Evolutionary conservation across 352 stramenopile genomes (phyloP), one percentile per base, ranked within the genome.

Genomic region (Pythium catenulatum): DNA sequence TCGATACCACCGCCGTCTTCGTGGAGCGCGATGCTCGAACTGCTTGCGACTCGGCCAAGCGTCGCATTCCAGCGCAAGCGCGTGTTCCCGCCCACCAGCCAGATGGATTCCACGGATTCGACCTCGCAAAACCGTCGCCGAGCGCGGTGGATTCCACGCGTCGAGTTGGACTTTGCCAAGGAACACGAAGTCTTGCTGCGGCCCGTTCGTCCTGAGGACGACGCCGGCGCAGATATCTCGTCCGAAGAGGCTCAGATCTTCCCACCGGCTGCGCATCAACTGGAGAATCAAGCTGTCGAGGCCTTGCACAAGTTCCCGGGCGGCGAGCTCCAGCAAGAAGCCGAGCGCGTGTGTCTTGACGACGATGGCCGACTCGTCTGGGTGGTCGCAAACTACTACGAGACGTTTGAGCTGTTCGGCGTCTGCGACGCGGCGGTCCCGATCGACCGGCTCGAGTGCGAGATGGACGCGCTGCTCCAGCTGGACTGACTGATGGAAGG

Each of bases 331-430:
- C 89, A 91, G 27, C 91, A 96, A 78, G 90, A 91, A 59, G 89
- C 86, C 2, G 87, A 94, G 63, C 83, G 76, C 25, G 34, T 90
- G 69, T 37, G 41, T 43, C 74, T 90, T 3, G 66, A 88, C 14
- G n/a, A n/a, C n/a, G 27, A 79, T 37, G 82, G 79, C 11, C 83
- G 88, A 41, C 30, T 77, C 1, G 77, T 93, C 43, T 95, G 92
- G 85, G 79, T 96, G 27, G 79, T 95, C n/a, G 83, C 73, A 8
- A 94, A 75, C 50, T 91, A 88, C 68, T 96, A 93, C 41, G 90
- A 95, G 58, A 87, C 89, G 19, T 85, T 91, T 15, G 87, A 90
- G 45, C 43, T 90, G 25, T 92, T 94, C 77, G 92, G 80, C 13
- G 70, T 95, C n/a, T 80, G 93, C 58, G 89, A 95, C 45, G 66